Conservation (phyloP, 345 rosid species). For the Hevea brasiliensis region DNA sequence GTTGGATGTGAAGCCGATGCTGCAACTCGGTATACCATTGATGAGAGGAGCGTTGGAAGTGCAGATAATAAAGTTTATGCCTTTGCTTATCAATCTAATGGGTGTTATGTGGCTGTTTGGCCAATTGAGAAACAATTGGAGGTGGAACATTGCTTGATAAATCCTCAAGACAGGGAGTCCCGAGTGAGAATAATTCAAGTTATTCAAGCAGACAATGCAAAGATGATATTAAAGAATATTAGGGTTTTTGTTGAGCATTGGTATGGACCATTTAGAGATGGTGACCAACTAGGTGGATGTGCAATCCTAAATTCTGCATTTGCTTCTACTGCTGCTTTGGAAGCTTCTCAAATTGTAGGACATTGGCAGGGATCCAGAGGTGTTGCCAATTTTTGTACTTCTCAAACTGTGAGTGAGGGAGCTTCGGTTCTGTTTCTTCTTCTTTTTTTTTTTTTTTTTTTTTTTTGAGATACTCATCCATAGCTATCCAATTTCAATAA, state of each 20-base stretch:
- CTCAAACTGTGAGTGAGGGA: constrained; percentile 41
- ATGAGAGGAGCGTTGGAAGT: constrained; percentile 50
- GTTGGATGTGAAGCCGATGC: constrained; percentile 99
- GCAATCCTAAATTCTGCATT: constrained; percentile 76
- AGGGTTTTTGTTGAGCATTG: constrained; percentile 75
- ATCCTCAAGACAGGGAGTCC: constrained; percentile 75
- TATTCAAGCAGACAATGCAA: constrained; percentile 35
- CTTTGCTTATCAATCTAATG: constrained; percentile 69
- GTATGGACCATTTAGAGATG: constrained; percentile 87
- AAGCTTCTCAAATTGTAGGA: constrained; percentile 56
- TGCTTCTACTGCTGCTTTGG: constrained; percentile 66
- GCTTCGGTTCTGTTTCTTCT: background rate
- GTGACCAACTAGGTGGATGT: constrained; percentile 87
- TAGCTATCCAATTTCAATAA: background rate
- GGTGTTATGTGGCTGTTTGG: constrained; percentile 79
- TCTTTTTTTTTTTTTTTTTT: background rate
- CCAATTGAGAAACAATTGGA: constrained; percentile 47
- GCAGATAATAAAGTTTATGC: constrained; percentile 34
- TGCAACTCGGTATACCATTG: constrained; percentile 66
- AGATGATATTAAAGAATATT: constrained; percentile 43
- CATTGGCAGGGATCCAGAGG: constrained; percentile 55
- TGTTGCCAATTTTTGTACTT: constrained; percentile 42
- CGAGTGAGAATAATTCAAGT: constrained; percentile 74
- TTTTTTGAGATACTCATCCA: background rate
- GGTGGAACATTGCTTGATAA: constrained; percentile 79